A percentile compares a stretch with the other conserved stretches of the same genome.
Evolutionary conservation across 2,329 filamentous ascomycete genomes (phyloP).

Genomic region (Cercospora citrullina): DNA sequence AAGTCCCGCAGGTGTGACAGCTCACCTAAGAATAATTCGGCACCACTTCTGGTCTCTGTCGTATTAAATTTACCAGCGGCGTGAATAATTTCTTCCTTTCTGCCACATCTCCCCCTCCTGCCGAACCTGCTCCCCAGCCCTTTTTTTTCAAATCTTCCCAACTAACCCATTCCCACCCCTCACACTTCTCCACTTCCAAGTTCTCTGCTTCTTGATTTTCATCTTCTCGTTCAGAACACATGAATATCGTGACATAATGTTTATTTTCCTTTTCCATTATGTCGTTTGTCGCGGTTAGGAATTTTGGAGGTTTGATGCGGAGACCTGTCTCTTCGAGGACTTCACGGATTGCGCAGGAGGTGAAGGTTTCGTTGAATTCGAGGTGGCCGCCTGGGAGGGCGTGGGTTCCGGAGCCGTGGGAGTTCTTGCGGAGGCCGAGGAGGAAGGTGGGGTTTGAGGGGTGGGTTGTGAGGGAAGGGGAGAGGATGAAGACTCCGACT

Average conservation of each 20-base stretch:
- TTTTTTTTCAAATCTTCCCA: conserved; percentile 49
- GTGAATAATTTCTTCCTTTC: conserved; percentile 45
- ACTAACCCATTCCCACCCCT: conserved; percentile 54
- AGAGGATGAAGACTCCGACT: conserved; percentile 50
- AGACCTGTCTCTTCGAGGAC: conserved; percentile 70
- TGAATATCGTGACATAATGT: conserved; percentile 75
- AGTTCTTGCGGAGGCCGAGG: conserved; percentile 51
- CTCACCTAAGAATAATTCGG: neutral
- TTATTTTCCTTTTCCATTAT: conserved; percentile 60
- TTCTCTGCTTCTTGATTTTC: conserved; percentile 50
- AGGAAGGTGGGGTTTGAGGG: conserved; percentile 45
- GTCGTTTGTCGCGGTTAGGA: conserved; percentile 66
- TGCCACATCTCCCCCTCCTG: conserved; percentile 28
- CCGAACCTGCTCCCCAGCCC: conserved; percentile 27
- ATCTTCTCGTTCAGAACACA: conserved; percentile 55
- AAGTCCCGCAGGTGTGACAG: no score
- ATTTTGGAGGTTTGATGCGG: conserved; percentile 52
- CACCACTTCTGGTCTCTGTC: conserved; percentile 39
- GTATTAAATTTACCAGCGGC: conserved; percentile 50
- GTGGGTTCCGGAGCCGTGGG: conserved; percentile 44
- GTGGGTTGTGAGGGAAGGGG: conserved; percentile 33
- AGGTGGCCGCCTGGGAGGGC: conserved; percentile 72
- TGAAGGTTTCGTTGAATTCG: conserved; percentile 65
- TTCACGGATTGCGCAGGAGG: conserved; percentile 66
- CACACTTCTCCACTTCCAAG: conserved; percentile 56